Base-by-base conservation (phyloP, 2,329 filamentous ascomycete species). In the Fusarium annulatum region DNA sequence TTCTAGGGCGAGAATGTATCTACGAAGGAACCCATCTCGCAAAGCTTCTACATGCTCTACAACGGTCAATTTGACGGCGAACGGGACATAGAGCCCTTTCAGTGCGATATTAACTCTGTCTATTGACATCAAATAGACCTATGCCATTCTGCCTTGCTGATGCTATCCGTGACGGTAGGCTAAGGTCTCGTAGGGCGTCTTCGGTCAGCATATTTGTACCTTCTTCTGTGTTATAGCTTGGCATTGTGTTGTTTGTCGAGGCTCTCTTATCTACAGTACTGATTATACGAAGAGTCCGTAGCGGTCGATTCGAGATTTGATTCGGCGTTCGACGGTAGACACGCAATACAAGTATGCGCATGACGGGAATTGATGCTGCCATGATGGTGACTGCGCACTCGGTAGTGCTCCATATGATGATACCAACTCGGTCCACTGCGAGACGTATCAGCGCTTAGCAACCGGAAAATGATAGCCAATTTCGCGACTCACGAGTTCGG, bases 371-470 rank as follows among this genome's bases (percentile, higher is more conserved):
- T 0, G 61, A 66, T 7, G 61, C 64, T 5, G 61, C 64, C 12
- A 67, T 66, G 0, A 67, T 67, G 0, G 61, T 66, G 1, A 67
- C 38, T 1, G 64, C n/a, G 12, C 38, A 45, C 7, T 67, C 64
- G 3, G 28, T 28, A 11, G n/a, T 66, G 6, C 16, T 15, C 61
- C 64, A 67, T 49, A 66, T 66, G 2, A 67, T 45, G 3, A 67
- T 65, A 0, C 52, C 52, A 1, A 43, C 38, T 16, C 61, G 33
- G 7, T 45, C 33, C 2, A 28, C 64, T 67, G 8, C 5, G 4
- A 49, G 2, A 34, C 3, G 0, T 18, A 9, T 43, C 16, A 5
- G 42, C 3, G 7, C 0, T 43, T 18, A 7, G 1, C 0, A 43
- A 26, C 7, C 0, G 12, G 16, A 12, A 5, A 5, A 12, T 23